These are phyloP conservation scores for Coemansia sp. DNA, from an alignment of 192 early-diverging fungal genomes.

Conservation along the genomic window DNA sequence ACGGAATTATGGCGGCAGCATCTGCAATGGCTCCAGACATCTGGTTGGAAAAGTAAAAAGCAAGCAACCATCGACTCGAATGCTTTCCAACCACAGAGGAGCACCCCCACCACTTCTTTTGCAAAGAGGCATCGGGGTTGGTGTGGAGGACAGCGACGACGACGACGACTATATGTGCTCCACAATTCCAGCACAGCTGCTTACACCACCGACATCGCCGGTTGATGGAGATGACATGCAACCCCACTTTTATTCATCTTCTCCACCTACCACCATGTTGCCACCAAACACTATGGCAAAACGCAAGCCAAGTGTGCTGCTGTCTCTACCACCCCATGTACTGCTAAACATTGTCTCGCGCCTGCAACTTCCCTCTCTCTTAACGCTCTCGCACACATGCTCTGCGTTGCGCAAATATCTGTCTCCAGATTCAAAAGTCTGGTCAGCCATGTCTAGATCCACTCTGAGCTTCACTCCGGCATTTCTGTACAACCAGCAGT, in stretches of 20 bases:
- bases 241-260: background rate
- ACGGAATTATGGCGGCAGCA: background rate
- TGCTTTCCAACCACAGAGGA: conserved; percentile 1
- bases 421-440: conserved; percentile 31
- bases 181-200: conserved; percentile 32
- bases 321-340: conserved; percentile 39
- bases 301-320: conserved; percentile 5
- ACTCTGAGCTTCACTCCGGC: conserved; percentile 31
- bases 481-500: conserved; percentile 28
- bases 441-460: conserved; percentile 34
- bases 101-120: conserved; percentile 14
- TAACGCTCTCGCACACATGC: conserved; percentile 39
- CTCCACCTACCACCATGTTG: background rate
- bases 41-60: background rate
- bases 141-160: background rate
- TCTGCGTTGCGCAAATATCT: conserved; percentile 30
- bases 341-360: conserved; percentile 34
- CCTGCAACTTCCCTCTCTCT: conserved; percentile 17
- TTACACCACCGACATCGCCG: conserved; percentile 46
- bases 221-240: conserved; percentile 4
- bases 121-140: background rate
- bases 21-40: background rate
- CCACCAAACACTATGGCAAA: background rate
- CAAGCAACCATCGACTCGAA: background rate
- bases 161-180: conserved; percentile 1